phyloP scores from a whole-genome alignment of 352 stramenopile species.

The Phytophthora brassicae region DNA sequence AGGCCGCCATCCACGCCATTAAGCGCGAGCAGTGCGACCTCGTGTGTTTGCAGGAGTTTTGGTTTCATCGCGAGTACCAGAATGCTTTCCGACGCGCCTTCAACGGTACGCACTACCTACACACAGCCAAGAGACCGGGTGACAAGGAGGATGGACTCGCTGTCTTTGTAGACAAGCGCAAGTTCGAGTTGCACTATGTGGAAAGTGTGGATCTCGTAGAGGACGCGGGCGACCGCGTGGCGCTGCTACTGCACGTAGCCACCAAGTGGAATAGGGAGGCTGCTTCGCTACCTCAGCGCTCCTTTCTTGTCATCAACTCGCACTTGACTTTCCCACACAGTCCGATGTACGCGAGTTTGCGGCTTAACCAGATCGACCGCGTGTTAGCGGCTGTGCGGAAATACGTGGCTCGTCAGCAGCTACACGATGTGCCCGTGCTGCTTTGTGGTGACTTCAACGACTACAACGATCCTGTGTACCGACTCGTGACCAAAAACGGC shows the following conservation, averaged over 20 bases:
- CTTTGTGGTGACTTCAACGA: slow-evolving; percentile 90
- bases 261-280: slow-evolving; percentile 74
- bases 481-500: slow-evolving; percentile 68
- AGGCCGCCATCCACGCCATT: slow-evolving; percentile 72
- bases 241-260: slow-evolving; percentile 79
- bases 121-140: slow-evolving; percentile 70
- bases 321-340: slow-evolving; percentile 86
- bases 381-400: slow-evolving; percentile 71
- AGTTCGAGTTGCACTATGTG: slow-evolving; percentile 80
- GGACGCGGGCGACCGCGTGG: slow-evolving; percentile 78
- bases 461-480: slow-evolving; percentile 81
- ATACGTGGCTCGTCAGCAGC: slow-evolving; percentile 60
- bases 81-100: slow-evolving; percentile 64
- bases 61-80: slow-evolving; percentile 83
- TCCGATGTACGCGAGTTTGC: slow-evolving; percentile 76
- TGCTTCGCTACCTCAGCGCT: slow-evolving; percentile 55
- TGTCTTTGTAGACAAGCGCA: slow-evolving; percentile 74
- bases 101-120: slow-evolving; percentile 63
- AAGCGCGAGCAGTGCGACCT: slow-evolving; percentile 75
- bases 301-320: slow-evolving; percentile 83
- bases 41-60: slow-evolving; percentile 86
- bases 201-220: slow-evolving; percentile 74
- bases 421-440: slow-evolving; percentile 72
- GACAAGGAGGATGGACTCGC: slow-evolving; percentile 85
- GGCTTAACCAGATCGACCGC: slow-evolving; percentile 79